phyloP scores from a whole-genome alignment of 345 rosid genomes.

The Arabidopsis thaliana region DNA sequence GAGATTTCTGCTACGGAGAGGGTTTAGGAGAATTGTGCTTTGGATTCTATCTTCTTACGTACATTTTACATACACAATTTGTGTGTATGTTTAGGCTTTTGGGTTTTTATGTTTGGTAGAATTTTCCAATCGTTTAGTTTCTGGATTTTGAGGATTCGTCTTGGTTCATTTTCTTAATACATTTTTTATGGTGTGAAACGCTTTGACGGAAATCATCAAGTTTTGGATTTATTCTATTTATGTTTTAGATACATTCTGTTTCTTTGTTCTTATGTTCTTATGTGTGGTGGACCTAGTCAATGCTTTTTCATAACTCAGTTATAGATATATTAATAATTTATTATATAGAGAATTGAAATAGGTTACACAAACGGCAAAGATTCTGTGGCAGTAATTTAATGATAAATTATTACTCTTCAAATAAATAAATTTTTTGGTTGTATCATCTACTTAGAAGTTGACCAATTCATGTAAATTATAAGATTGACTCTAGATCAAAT shows the following conservation, averaged over 20 bases:
- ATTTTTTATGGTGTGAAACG: conserved; percentile 7
- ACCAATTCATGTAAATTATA: not conserved
- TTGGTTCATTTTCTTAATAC: not conserved
- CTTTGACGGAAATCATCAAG: conserved; percentile 3
- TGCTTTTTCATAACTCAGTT: not conserved
- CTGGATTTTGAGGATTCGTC: conserved; percentile 3
- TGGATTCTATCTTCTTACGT: not conserved
- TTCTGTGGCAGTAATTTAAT: not conserved
- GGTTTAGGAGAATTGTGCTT: not conserved
- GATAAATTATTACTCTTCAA: not conserved
- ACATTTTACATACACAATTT: conserved; percentile 28
- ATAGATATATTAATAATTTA: not conserved
- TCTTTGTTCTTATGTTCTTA: not conserved
- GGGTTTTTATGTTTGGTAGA: not conserved
- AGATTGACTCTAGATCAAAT: not conserved
- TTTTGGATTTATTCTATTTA: not conserved
- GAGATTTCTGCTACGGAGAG: conserved; percentile 46
- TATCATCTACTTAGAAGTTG: not conserved
- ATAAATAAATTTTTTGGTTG: not conserved
- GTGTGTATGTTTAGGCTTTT: conserved; percentile 28
- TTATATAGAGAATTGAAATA: not conserved
- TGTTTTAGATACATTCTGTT: not conserved
- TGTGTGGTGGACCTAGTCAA: not conserved
- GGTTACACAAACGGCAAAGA: not conserved
- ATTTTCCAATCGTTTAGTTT: conserved; percentile 2